phyloP scores from a whole-genome alignment of 805 yeast species.

The Kodamaea sagamina region DNA sequence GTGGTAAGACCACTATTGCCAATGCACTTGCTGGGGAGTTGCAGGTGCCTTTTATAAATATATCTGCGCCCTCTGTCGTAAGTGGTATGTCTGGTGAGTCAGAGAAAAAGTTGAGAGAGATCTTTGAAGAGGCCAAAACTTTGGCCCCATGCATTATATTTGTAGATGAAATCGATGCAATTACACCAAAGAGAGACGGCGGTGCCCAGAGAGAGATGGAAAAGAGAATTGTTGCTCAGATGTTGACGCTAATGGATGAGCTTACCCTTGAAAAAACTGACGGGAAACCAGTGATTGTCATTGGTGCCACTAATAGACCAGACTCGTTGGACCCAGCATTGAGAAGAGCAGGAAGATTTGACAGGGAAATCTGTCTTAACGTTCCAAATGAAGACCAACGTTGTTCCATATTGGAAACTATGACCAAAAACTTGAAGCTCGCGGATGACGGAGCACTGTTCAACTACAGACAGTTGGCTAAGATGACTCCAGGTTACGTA shows the following conservation, averaged over 20 bases:
- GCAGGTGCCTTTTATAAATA: conserved; percentile 85
- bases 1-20: conserved; percentile 97
- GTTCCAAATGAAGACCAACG: conserved; percentile 93
- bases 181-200: conserved; percentile 96
- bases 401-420: conserved; percentile 68
- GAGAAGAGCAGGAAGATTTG: conserved; percentile 95
- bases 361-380: conserved; percentile 87
- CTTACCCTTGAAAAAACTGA: conserved; percentile 82
- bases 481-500: conserved; percentile 94
- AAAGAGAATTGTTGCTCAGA: conserved; percentile 91
- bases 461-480: conserved; percentile 74
- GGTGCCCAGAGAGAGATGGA: conserved; percentile 97
- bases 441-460: conserved; percentile 56
- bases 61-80: conserved; percentile 94
- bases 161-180: conserved; percentile 96
- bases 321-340: conserved; percentile 93
- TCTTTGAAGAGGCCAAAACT: conserved; percentile 87
- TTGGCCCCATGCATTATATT: conserved; percentile 92
- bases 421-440: conserved; percentile 67
- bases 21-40: conserved; percentile 94
- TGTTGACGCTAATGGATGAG: conserved; percentile 93
- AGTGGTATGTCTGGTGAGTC: conserved; percentile 99
- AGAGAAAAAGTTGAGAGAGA: conserved; percentile 89
- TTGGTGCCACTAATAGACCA: conserved; percentile 97
- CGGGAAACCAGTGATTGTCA: conserved; percentile 89